phyloP scores from a whole-genome alignment of 805 yeast species.

The Teunomyces stri region DNA sequence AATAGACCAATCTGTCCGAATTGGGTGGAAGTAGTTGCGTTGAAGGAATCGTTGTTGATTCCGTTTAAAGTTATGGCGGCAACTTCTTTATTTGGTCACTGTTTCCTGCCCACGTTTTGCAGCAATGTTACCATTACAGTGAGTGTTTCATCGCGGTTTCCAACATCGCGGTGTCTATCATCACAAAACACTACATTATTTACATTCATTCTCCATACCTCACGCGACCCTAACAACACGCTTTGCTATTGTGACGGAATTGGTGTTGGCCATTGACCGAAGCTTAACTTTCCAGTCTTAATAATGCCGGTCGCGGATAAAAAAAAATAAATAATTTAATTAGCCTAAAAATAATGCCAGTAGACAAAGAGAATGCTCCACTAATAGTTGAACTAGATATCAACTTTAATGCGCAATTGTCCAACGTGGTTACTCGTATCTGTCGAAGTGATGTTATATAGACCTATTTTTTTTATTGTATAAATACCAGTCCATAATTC shows the following conservation, averaged over 20 bases:
- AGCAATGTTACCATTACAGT: neutral
- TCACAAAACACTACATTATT: neutral
- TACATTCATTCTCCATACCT: neutral
- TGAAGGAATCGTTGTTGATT: neutral
- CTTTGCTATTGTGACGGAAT: neutral
- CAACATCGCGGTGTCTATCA: too few species aligned
- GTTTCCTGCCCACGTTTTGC: constrained; percentile 1
- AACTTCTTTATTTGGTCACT: neutral
- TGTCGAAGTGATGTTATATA: too few species aligned
- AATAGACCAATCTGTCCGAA: neutral
- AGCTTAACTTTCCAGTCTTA: neutral
- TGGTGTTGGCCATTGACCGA: neutral
- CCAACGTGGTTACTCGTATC: neutral
- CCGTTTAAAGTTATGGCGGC: neutral
- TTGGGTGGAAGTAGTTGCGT: neutral
- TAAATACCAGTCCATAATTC: neutral
- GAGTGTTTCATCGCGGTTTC: neutral
- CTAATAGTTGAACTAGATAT: too few species aligned
- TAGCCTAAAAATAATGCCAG: neutral
- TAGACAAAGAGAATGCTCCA: neutral
- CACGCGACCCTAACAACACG: neutral
- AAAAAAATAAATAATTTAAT: neutral
- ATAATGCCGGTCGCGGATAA: neutral
- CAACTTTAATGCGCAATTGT: too few species aligned
- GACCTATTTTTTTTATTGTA: neutral